Percentiles rank a stretch among this genome's conserved stretches.
phyloP scores from a whole-genome alignment of 2,329 filamentous ascomycete genomes.

The Curvularia sp. region DNA sequence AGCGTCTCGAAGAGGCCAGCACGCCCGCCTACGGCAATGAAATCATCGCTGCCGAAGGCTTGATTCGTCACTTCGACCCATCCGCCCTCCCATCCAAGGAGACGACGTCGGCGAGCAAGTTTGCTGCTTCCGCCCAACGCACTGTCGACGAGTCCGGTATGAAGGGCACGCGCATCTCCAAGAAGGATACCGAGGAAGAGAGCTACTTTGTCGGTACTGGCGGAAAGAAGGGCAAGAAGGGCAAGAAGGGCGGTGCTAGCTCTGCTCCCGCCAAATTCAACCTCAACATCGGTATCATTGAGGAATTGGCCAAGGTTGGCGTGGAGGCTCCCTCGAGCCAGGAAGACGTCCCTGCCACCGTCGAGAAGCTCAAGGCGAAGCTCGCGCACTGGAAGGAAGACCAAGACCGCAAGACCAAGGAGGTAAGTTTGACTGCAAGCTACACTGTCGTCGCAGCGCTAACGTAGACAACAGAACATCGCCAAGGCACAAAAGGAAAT shows the following conservation, averaged over 20 bases:
- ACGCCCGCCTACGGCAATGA: slow-evolving; percentile 91
- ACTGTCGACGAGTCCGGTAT: slow-evolving; percentile 84
- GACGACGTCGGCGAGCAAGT: slow-evolving; percentile 67
- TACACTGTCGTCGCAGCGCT: slow-evolving; percentile 12
- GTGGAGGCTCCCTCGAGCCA: slow-evolving; percentile 89
- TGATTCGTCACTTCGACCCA: slow-evolving; percentile 92
- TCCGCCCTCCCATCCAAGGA: slow-evolving; percentile 69
- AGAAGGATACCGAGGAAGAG: slow-evolving; percentile 88
- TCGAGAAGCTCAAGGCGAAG: slow-evolving; percentile 93
- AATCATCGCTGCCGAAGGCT: slow-evolving; percentile 84
- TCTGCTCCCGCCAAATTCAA: slow-evolving; percentile 71
- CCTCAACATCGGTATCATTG: slow-evolving; percentile 88
- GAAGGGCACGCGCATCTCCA: slow-evolving; percentile 82
- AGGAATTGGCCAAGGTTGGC: slow-evolving; percentile 83
- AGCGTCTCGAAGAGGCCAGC: slow-evolving; percentile 80
- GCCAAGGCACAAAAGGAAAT: slow-evolving; percentile 97
- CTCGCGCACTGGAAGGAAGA: slow-evolving; percentile 89
- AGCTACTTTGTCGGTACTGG: slow-evolving; percentile 78
- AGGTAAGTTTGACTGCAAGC: slow-evolving; percentile 65
- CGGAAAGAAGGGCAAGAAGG: slow-evolving; percentile 88
- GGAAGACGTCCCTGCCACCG: slow-evolving; percentile 76
- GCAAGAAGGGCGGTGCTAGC: slow-evolving; percentile 75
- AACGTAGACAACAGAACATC: slow-evolving; percentile 74
- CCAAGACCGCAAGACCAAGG: slow-evolving; percentile 87
- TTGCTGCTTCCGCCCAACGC: slow-evolving; percentile 76